These are phyloP conservation scores for baker's yeast (Saccharomyces cerevisiae) DNA, from an alignment of 805 yeast species.

Conservation along the genomic window DNA sequence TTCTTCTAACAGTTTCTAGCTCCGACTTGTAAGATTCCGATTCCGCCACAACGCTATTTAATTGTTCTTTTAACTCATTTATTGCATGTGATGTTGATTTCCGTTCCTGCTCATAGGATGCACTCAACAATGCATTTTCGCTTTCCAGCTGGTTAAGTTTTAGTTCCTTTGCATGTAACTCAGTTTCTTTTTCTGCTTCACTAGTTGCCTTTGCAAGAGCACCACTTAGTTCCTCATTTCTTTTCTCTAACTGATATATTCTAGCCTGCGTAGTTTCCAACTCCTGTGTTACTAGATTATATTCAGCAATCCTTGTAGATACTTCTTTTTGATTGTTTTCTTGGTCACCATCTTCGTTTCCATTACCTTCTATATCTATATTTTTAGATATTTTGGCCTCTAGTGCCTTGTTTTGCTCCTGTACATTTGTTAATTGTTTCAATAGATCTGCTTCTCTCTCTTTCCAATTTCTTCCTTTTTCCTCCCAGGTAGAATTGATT, in stretches of 20 bases:
- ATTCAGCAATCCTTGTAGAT: conserved; percentile 35
- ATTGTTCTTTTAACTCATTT: conserved; percentile 26
- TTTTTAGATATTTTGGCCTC: conserved; percentile 60
- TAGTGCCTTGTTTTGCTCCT: conserved; percentile 53
- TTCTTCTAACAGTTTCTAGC: conserved; percentile 40
- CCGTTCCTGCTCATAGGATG: conserved; percentile 26
- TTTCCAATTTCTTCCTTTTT: conserved; percentile 62
- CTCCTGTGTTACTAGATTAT: conserved; percentile 66
- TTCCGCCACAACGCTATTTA: conserved; percentile 39
- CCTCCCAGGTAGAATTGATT: conserved; percentile 57
- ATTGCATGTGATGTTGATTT: conserved; percentile 10
- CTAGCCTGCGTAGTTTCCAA: conserved; percentile 63
- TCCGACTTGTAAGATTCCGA: conserved; percentile 42
- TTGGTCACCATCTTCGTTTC: conserved; percentile 12
- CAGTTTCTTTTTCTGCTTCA: conserved; percentile 36
- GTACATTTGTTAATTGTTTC: conserved; percentile 44
- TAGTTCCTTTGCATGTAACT: conserved; percentile 32
- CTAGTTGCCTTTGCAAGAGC: conserved; percentile 51
- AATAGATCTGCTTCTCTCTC: conserved; percentile 45
- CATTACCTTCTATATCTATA: conserved; percentile 34
- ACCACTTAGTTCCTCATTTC: conserved; percentile 67
- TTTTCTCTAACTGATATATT: conserved; percentile 59
- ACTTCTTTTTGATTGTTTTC: conserved; percentile 17
- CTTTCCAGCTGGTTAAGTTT: conserved; percentile 52
- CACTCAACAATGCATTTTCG: conserved; percentile 47